Base-by-base conservation (phyloP, 805 yeast genomes). In the Candida awuae region DNA sequence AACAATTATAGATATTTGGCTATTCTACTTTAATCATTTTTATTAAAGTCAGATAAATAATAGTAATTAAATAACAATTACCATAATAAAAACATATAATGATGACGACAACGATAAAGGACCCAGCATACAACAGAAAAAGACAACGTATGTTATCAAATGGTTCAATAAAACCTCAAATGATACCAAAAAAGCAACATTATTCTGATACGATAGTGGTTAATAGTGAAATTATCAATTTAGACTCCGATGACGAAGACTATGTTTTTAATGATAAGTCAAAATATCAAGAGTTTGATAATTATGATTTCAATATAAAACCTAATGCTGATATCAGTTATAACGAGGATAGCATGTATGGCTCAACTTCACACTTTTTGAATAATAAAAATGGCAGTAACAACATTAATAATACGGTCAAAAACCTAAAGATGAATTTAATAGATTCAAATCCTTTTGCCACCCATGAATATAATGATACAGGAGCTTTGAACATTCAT, bases 181-280 rank as follows among this genome's bases (percentile, higher is more conserved):
- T 37, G 17, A 18, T 42, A 26, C 38, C 42, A 18, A 46, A 46
- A 34, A 44, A 41, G 14, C 44, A 32, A 14, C 44, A 41, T 17
- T 37, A 18, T 14, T 29, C 34, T 16, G 29, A 41, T 26, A 16
- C 30, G 12, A 14, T 25, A 12, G 10, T 9, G n/a, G 17, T 37
- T 10, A 41, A 38, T 25, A 38, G 16, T 29, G 64, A 64, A 43
- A 54, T 66, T 3, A 58, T 66, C 25, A 55, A 62, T 28, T 44
- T 67, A 33, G 71, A 65, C 37, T 67, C 71, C 0, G 72, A 67
- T 34, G 63, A 65, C 19, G 69, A 65, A 14, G 58, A 59, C 19
- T 60, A 61, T 37, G 47, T 49, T 22, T 57, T 56, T 35, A 51
- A 50, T 29, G 50, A 53, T 25, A 45, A 41, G n/a, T n/a, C n/a